Evolutionary conservation across 441 rosid genomes (phyloP), one percentile per base, ranked within the genome.

Genomic region (California macrophylla): DNA sequence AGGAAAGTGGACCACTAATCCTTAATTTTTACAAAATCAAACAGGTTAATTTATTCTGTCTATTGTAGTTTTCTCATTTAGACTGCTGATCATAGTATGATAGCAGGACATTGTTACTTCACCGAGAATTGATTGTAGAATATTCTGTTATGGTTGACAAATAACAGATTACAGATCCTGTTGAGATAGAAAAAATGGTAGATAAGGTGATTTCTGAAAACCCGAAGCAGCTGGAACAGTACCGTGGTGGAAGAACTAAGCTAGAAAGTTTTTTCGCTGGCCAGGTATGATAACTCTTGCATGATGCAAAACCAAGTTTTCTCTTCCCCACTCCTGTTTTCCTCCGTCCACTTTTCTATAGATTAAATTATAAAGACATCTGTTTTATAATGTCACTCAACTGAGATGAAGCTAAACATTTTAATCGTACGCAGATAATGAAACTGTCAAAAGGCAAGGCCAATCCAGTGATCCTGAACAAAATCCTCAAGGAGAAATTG

Each of bases 381-480:
- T 12, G 6, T 29, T 9, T 24, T 66, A 20, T 71, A 36, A 8
- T 8, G 42, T 36, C 42, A 52, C 23, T 45, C 24, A 30, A 42
- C 45, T 7, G 25, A 56, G 16, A n/a, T 8, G 13, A 12, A 16
- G 50, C 45, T 63, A 34, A 80, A 21, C 26, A 6, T 73, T 50
- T 13, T 29, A 23, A 36, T 56, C 42, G 60, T 77, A 69, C 73
- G 75, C 85, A 93, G 97, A 86, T 89, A 66, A 93, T 93, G 97
- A 93, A 93, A 82, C 74, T 75, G 72, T 91, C 98, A 0, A 87
- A 87, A 78, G 97, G 96, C 24, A 93, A 88, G 77, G 98, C 95
- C 70, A 91, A 86, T 74, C 98, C 96, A 15, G 92, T 87, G 18
- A 78, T 91, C 67, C 79, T 93, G 66, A 91, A 88, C 87, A 89